Percentiles rank a stretch among this genome's conserved stretches.
These are phyloP conservation scores for Penicillium samsonianum DNA, from an alignment of 495 filamentous ascomycete genomes.

Conservation along the genomic window DNA sequence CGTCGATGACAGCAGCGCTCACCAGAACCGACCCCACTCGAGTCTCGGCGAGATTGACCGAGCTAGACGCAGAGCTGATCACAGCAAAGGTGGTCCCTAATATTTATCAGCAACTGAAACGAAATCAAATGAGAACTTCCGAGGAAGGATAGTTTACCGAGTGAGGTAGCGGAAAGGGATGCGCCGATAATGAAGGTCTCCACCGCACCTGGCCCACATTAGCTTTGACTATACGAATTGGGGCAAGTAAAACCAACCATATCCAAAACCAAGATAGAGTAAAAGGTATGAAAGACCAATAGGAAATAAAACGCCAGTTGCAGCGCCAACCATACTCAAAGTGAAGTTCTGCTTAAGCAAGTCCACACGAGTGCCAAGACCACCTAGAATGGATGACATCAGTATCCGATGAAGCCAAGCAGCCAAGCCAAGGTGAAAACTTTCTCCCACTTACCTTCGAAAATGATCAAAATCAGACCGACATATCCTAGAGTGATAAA, in stretches of 20 bases:
- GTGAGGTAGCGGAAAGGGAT: conserved; percentile 36
- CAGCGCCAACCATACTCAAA: conserved; percentile 33
- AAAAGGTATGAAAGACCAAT: conserved; percentile 37
- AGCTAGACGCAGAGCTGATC: conserved; percentile 29
- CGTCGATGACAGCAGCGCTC: conserved; percentile 77
- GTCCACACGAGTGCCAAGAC: conserved; percentile 34
- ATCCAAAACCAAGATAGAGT: conserved; percentile 35
- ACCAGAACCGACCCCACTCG: conserved; percentile 37
- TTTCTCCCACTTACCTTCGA: conserved; percentile 32
- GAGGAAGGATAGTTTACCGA: conserved; percentile 25
- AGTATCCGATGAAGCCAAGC: neutral
- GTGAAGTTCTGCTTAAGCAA: conserved; percentile 37
- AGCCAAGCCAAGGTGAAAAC: conserved; percentile 5
- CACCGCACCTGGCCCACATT: conserved; percentile 27
- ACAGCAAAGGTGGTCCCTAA: conserved; percentile 39
- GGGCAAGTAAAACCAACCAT: conserved; percentile 21
- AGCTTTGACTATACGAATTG: neutral
- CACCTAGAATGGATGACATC: conserved; percentile 31
- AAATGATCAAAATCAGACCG: conserved; percentile 41
- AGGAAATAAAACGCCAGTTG: conserved; percentile 37
- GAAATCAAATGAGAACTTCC: neutral
- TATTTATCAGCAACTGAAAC: neutral
- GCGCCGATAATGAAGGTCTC: conserved; percentile 42
- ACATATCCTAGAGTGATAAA: conserved; percentile 38
- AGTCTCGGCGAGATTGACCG: conserved; percentile 33